Percentiles rank a stretch among this genome's conserved stretches.
Conservation (phyloP, 2,329 filamentous ascomycete genomes). For the Tolypocladium cylindrosporum region DNA sequence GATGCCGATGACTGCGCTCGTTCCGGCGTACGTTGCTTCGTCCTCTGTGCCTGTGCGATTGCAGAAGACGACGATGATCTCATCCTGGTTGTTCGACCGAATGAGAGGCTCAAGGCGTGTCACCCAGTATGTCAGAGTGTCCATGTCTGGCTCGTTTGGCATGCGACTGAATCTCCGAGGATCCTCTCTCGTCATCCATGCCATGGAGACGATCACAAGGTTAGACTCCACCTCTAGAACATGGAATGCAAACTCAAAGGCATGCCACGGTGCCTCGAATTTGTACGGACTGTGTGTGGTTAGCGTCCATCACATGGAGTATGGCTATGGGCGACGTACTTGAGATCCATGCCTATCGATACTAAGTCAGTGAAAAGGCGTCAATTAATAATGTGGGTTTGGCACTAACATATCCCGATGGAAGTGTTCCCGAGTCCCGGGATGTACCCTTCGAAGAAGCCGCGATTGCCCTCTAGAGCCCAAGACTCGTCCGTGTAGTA, state of each 20-base stretch:
- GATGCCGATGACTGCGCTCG: conserved; percentile 60
- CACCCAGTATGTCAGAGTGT: conserved; percentile 68
- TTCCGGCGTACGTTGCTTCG: conserved; percentile 61
- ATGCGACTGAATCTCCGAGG: conserved; percentile 32
- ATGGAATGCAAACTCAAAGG: conserved; percentile 40
- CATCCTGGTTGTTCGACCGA: conserved; percentile 36
- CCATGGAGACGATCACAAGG: conserved; percentile 64
- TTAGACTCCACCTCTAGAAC: conserved; percentile 45
- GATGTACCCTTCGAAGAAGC: conserved; percentile 38
- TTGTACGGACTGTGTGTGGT: conserved; percentile 20
- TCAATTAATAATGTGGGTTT: neutral
- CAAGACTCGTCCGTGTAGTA: conserved; percentile 53
- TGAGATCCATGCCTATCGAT: conserved; percentile 43
- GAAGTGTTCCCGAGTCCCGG: conserved; percentile 39
- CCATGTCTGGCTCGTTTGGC: conserved; percentile 55
- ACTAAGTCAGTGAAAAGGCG: neutral
- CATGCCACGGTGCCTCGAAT: conserved; percentile 27
- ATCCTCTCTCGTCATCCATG: conserved; percentile 58
- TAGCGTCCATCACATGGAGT: neutral
- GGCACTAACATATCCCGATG: conserved; percentile 44
- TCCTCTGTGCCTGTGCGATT: conserved; percentile 62
- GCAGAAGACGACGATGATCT: conserved; percentile 59
- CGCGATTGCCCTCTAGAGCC: conserved; percentile 42
- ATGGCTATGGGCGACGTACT: conserved; percentile 28
- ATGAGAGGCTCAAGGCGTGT: conserved; percentile 59